Base-by-base conservation (phyloP, 2,329 filamentous ascomycete genomes). In the Cladophialophora chaetospira region DNA sequence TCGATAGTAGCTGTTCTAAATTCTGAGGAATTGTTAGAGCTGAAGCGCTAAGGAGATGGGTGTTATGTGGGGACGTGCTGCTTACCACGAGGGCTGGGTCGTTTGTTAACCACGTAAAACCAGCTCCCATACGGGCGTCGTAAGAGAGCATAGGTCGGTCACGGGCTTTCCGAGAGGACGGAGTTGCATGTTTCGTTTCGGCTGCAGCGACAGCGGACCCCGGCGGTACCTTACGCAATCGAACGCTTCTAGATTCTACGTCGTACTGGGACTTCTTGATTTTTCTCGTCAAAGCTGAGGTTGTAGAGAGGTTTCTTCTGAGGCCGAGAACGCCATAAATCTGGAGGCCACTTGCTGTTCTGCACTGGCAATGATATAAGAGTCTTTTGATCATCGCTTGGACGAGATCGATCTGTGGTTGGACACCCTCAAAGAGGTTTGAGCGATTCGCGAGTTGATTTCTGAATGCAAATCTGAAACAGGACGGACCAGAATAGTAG, bases 91-190 rank as follows among this genome's bases (percentile, higher is more conserved):
- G 40, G 26, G 11, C 19, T 13, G 43, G 48, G 36, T 53, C 26
- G 17, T 44, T 42, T 11, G 55, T 46, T 8, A 53, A 45, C 55
- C 55, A 57, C 4, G 49, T 56, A 13, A 56, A 28, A 13, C 53
- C 47, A n/a, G 38, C 29, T 8, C 46, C 46, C 5, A 51, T 23
- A 13, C 4, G 17, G 23, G n/a, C 23, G 11, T 23, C 38, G 17
- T 40, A 3, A 15, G 10, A 2, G 36, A 8, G 36, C 15, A 10
- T 10, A 19, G 5, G 13, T 40, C 8, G 17, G 36, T 11, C 8
- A 10, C 36, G 15, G 13, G 36, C 4, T 4, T 2, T 8, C 13
- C 15, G 36, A 40, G 36, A 10, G 17, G n/a, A 19, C 13, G 9
- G 36, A 40, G 15, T 8, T 4, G 17, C 13, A 9, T 17, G 6